Evolutionary conservation across 2,329 filamentous ascomycete genomes (phyloP).

Genomic region (Saccharata proteae): DNA sequence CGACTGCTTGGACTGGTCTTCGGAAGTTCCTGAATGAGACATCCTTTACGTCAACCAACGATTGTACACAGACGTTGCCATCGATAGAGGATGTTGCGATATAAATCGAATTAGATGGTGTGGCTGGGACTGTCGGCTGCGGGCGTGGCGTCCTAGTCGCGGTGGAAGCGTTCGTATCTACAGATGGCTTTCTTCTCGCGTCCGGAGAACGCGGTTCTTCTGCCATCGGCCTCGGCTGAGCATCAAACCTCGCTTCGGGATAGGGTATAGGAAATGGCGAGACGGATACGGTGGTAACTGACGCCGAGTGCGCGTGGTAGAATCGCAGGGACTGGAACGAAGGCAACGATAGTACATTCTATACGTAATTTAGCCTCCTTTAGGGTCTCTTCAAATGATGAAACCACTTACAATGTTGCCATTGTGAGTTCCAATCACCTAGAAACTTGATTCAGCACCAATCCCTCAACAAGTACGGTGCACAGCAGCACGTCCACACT

Average conservation of each 20-base stretch:
- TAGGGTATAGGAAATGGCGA: constrained; percentile 67
- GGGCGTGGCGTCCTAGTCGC: constrained; percentile 44
- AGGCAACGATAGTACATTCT: constrained; percentile 81
- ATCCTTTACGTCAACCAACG: constrained; percentile 76
- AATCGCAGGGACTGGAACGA: constrained; percentile 68
- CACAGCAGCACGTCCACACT: constrained; percentile 22
- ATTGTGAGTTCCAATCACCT: constrained; percentile 91
- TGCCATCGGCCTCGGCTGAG: constrained; percentile 9
- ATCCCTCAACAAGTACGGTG: constrained; percentile 39
- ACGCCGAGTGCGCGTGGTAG: constrained; percentile 88
- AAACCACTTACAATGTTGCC: constrained; percentile 82
- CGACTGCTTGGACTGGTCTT: constrained; percentile 80
- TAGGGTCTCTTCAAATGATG: too few species aligned
- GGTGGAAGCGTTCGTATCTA: constrained; percentile 23
- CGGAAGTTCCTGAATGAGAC: constrained; percentile 88
- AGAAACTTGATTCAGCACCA: constrained; percentile 20
- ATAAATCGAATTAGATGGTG: constrained; percentile 80
- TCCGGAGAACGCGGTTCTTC: constrained; percentile 29
- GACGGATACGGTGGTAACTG: constrained; percentile 77
- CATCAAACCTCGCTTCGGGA: constrained; percentile 21
- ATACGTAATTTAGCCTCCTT: constrained; percentile 11
- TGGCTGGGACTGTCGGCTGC: constrained; percentile 53
- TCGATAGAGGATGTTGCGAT: constrained; percentile 91
- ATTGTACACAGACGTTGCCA: constrained; percentile 87
- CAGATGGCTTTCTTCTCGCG: constrained; percentile 17